Base-by-base conservation (phyloP, 208 protist genomes). In the Entamoeba nuttalli region DNA sequence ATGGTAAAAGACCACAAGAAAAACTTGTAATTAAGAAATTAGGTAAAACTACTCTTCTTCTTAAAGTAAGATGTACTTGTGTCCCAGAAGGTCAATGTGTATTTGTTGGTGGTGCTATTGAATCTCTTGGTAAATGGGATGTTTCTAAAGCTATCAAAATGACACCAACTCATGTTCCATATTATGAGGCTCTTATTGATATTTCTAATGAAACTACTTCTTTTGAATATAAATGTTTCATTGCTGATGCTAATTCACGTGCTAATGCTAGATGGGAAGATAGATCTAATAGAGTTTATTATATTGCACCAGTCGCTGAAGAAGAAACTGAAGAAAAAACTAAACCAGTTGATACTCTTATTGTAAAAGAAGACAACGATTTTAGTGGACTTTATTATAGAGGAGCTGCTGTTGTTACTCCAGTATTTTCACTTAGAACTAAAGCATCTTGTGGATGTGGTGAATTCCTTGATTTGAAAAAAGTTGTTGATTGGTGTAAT, bases 381-480 rank as follows among this genome's bases (percentile, higher is more conserved):
- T 84, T 84, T 25, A 35, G 25, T 71, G 94, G 94, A 14, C 94
- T 50, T 3, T 69, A 95, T 21, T 93, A 51, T 48, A 95, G 44
- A 73, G 94, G 94, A n/a, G 55, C 51, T 51, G 97, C 96, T 95
- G 96, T 97, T 51, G 96, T 96, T 15, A 53, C 98, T 5, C 97
- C 97, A 17, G 93, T 98, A 3, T 98, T 98, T 52, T 98, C 97
- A 69, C 52, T 98, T 11, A 19, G 97, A 11, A 96, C 95, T 2
- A 95, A 95, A 35, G 93, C 97, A 7, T 96, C 96, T 62, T 55
- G 97, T 17, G 97, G 97, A 30, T 55, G 98, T 94, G 97, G 97
- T 62, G 97, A 98, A 94, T 98, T 98, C 62, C 41, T 95, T 53
- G 97, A 98, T 94, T 25, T 98, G 21, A 95, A 95, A 35, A 15